These are phyloP conservation scores for Funneliformis geosporum DNA, from an alignment of 192 early-diverging fungal genomes.

Conservation along the genomic window DNA sequence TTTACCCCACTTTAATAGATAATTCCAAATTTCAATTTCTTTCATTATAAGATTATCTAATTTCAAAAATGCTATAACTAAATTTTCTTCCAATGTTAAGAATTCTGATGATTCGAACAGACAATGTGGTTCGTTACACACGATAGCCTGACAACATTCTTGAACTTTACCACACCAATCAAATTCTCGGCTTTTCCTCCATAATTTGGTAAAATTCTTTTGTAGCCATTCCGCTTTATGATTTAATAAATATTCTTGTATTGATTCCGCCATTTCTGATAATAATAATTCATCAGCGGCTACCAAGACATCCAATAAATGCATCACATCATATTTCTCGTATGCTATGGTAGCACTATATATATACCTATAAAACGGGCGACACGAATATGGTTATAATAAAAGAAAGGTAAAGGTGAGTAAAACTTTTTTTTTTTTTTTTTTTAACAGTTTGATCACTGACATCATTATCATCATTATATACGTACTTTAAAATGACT, in stretches of 20 bases:
- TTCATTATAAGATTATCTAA: background rate
- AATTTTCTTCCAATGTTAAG: background rate
- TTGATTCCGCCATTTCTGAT: conserved; percentile 2
- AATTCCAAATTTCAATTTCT: conserved; percentile 5
- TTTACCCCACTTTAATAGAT: conserved; percentile 5
- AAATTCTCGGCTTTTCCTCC: background rate
- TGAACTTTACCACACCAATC: conserved; percentile 14
- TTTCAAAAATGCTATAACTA: conserved; percentile 2
- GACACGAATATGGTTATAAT: too few relatives aligned
- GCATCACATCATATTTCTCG: conserved; percentile 4
- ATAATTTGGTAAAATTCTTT: background rate
- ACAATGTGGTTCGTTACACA: conserved; percentile 4
- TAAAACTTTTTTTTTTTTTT: too few relatives aligned
- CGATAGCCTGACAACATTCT: conserved; percentile 2
- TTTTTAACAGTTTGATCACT: background rate
- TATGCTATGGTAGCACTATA: background rate
- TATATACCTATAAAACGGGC: background rate
- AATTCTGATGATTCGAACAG: conserved; percentile 5
- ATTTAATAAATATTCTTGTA: background rate
- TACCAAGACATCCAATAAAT: conserved; percentile 13
- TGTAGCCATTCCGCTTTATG: conserved; percentile 5
- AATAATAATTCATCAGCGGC: conserved; percentile 11
- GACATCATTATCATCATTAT: too few relatives aligned
- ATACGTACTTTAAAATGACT: background rate
- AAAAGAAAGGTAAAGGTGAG: too few relatives aligned